Evolutionary conservation across 345 rosid species (phyloP).

Genomic region (Firmiana major): DNA sequence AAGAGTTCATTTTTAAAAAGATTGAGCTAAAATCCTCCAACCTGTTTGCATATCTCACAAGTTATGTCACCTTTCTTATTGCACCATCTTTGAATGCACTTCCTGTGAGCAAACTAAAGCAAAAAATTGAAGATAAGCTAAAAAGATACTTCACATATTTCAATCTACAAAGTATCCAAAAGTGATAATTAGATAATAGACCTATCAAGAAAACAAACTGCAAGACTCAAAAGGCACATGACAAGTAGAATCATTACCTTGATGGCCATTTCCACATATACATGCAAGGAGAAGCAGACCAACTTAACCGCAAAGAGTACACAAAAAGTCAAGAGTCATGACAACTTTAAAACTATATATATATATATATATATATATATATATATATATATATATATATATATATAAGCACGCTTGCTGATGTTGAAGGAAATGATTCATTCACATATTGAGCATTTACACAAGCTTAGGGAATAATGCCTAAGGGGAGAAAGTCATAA

Average conservation of each 20-base stretch:
- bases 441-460: neutral
- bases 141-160: neutral
- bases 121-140: neutral
- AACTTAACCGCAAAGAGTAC: neutral
- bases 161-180: neutral
- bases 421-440: neutral
- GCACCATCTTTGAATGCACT: slow-evolving; percentile 74
- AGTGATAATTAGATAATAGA: neutral
- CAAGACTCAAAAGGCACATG: neutral
- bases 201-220: neutral
- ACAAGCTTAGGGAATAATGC: neutral
- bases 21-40: neutral
- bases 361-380: no score
- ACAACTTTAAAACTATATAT: neutral
- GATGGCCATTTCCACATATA: neutral
- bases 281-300: neutral
- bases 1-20: neutral
- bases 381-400: no score
- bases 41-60: slow-evolving; percentile 69
- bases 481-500: no score
- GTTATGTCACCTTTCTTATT: slow-evolving; percentile 60
- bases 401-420: neutral
- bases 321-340: neutral
- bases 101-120: slow-evolving; percentile 64
- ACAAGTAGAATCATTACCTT: neutral